A percentile compares a stretch with the other conserved stretches of the same genome.
Evolutionary conservation across 352 stramenopile genomes (phyloP).

Genomic region (Blastocystis sp.): DNA sequence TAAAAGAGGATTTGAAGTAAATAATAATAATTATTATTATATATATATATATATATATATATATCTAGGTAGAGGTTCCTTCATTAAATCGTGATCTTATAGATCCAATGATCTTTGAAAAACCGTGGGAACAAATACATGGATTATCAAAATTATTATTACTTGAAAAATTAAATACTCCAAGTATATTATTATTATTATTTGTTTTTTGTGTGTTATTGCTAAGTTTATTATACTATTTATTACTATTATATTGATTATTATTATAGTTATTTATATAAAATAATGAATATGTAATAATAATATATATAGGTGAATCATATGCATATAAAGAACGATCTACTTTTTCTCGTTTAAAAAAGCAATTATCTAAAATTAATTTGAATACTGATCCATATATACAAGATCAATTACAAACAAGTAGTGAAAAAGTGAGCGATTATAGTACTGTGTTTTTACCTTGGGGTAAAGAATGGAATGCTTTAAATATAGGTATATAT

Average conservation of each 20-base stretch:
- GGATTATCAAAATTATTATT: slow-evolving; percentile 37
- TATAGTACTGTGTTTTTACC: slow-evolving; percentile 45
- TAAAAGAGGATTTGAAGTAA: slow-evolving; percentile 40
- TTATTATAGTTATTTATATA: too few species aligned
- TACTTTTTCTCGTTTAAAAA: neutral
- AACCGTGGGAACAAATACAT: slow-evolving; percentile 38
- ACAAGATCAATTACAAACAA: slow-evolving; percentile 37
- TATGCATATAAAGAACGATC: slow-evolving; percentile 27
- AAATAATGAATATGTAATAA: too few species aligned
- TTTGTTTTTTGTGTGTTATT: too few species aligned
- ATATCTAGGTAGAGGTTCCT: slow-evolving; percentile 40
- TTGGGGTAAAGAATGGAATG: slow-evolving; percentile 41
- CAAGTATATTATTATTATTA: slow-evolving; percentile 5
- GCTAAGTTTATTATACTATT: too few species aligned
- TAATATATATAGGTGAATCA: slow-evolving; percentile 1
- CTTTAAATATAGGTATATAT: too few species aligned
- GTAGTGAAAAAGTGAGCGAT: slow-evolving; percentile 37
- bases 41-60: too few species aligned
- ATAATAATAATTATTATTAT: too few species aligned
- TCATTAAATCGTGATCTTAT: slow-evolving; percentile 17
- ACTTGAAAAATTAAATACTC: slow-evolving; percentile 38
- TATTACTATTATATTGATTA: too few species aligned
- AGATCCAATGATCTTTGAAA: slow-evolving; percentile 42
- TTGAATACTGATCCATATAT: slow-evolving; percentile 34
- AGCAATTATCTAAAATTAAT: slow-evolving; percentile 1